Evolutionary conservation across 441 rosid genomes (phyloP).

Genomic region (Euphorbia schlechtendalii): DNA sequence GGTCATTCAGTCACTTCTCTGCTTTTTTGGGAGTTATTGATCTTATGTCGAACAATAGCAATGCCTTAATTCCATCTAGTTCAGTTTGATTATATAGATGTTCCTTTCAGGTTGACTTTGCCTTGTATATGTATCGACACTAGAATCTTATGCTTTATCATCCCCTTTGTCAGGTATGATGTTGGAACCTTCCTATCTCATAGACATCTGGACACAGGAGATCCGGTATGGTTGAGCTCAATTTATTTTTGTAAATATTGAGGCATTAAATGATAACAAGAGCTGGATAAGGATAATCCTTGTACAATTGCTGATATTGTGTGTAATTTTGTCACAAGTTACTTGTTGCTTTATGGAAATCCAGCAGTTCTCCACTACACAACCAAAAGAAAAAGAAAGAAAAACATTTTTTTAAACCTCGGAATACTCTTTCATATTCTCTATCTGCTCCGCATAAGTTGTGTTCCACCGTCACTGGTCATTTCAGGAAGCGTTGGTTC

Average conservation of each 20-base stretch:
- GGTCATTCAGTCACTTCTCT: conserved; percentile 6
- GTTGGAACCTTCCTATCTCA: conserved; percentile 78
- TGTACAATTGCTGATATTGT: neutral
- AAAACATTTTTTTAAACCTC: neutral
- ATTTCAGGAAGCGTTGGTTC: conserved; percentile 84
- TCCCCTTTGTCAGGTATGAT: conserved; percentile 68
- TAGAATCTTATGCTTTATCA: conserved; percentile 3
- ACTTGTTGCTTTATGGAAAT: neutral
- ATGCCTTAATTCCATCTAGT: neutral
- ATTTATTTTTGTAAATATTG: neutral
- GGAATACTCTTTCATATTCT: neutral
- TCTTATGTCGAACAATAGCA: neutral
- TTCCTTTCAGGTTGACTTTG: neutral
- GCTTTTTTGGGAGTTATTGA: neutral
- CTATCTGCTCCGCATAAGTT: neutral
- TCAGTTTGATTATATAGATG: neutral
- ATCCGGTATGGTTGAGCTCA: conserved; percentile 48
- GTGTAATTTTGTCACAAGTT: neutral
- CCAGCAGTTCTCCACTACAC: neutral
- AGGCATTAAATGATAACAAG: neutral
- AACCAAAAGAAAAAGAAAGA: neutral
- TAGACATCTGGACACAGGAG: conserved; percentile 72
- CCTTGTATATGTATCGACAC: conserved; percentile 3
- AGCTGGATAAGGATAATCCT: neutral
- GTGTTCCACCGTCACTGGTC: conserved; percentile 5